Evolutionary conservation across 2,329 filamentous ascomycete species (phyloP).

Genomic region (Verticillium zaregamsianum): DNA sequence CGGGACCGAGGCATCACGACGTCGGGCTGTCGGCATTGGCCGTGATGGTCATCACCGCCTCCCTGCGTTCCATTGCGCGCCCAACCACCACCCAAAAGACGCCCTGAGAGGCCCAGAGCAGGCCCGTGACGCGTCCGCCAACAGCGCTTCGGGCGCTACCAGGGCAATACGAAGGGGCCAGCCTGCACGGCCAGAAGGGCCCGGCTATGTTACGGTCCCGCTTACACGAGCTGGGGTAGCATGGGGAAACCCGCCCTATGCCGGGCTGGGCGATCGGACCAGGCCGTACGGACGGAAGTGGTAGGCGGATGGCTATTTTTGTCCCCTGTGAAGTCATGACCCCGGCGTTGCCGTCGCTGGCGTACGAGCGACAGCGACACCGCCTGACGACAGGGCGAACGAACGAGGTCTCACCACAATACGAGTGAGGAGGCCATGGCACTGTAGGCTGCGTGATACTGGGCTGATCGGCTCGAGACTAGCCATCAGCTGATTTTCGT

Average conservation of each 20-base stretch:
- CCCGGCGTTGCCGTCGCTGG: background rate
- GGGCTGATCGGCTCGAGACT: background rate
- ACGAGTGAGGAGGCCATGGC: background rate
- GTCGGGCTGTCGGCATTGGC: background rate
- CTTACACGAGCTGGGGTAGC: background rate
- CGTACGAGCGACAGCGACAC: background rate
- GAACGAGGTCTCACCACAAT: background rate
- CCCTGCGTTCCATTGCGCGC: background rate
- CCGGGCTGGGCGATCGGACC: background rate
- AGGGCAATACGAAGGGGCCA: background rate
- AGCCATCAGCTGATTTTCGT: background rate
- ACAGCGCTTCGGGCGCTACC: background rate
- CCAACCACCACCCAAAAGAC: background rate
- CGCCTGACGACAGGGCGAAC: background rate
- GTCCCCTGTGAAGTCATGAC: background rate
- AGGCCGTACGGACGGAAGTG: background rate
- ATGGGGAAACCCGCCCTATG: background rate
- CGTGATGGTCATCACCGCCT: background rate
- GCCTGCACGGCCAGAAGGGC: background rate
- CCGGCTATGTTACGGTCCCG: background rate
- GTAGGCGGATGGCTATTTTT: background rate
- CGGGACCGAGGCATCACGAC: background rate
- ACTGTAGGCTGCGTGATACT: background rate
- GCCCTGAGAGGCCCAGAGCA: background rate
- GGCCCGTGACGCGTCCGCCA: background rate